Conservation (phyloP, 2,329 filamentous ascomycete genomes). For the Didymella pinodella region DNA sequence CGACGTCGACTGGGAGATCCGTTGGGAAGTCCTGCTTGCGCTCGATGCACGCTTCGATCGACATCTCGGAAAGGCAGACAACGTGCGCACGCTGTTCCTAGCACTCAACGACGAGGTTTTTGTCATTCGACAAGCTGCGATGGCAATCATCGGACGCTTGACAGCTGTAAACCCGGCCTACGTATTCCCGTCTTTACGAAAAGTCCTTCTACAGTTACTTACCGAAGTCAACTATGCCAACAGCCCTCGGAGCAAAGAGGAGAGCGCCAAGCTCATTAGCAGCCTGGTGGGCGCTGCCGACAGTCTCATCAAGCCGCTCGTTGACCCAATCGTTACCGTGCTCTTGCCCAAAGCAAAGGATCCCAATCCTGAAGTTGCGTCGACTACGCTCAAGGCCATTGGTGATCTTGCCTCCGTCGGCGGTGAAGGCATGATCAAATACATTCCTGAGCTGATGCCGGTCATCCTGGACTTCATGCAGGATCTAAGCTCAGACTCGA, state of each 20-base stretch:
- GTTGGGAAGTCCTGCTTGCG: constrained; percentile 85
- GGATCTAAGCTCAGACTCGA: constrained; percentile 87
- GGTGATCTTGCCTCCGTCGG: constrained; percentile 94
- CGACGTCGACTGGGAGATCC: constrained; percentile 86
- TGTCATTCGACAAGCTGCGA: constrained; percentile 89
- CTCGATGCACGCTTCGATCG: constrained; percentile 94
- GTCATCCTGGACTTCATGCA: constrained; percentile 93
- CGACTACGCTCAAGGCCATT: constrained; percentile 93
- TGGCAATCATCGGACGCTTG: constrained; percentile 93
- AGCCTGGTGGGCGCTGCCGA: constrained; percentile 93
- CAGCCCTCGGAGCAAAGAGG: constrained; percentile 91
- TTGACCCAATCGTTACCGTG: constrained; percentile 94
- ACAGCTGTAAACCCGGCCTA: constrained; percentile 94
- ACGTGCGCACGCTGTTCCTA: constrained; percentile 93
- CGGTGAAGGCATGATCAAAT: constrained; percentile 89
- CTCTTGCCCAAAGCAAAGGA: constrained; percentile 93
- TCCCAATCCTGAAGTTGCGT: constrained; percentile 83
- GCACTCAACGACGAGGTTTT: constrained; percentile 96
- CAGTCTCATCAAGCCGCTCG: constrained; percentile 91
- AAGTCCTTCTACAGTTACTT: constrained; percentile 93
- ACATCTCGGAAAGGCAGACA: constrained; percentile 96
- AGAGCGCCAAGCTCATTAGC: constrained; percentile 91
- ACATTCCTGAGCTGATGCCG: constrained; percentile 91
- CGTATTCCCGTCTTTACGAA: constrained; percentile 93
- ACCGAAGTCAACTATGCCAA: constrained; percentile 97